A percentile compares a stretch with the other conserved stretches of the same genome.
These are phyloP conservation scores for Aspergillus cavernicola DNA, from an alignment of 495 filamentous ascomycete species.

Conservation along the genomic window DNA sequence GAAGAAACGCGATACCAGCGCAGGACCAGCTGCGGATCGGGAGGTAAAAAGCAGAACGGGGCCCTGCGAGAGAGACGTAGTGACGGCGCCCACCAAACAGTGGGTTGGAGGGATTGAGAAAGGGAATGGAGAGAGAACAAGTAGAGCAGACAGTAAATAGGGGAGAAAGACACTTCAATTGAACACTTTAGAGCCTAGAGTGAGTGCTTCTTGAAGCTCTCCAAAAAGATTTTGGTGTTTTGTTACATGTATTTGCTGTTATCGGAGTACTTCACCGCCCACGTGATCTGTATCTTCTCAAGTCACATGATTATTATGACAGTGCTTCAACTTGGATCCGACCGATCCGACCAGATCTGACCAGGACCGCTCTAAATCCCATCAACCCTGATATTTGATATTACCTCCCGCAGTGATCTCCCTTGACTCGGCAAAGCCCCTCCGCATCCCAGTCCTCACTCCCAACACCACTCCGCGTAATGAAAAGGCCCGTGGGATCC, in stretches of 20 bases:
- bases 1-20: constrained; percentile 29
- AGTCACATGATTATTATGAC: neutral
- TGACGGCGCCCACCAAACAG: constrained; percentile 35
- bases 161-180: neutral
- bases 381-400: too few species aligned
- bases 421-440: constrained; percentile 20
- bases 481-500: constrained; percentile 29
- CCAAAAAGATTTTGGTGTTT: constrained; percentile 1
- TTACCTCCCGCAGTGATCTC: neutral
- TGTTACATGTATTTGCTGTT: constrained; percentile 12
- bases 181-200: neutral
- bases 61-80: constrained; percentile 29
- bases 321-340: too few species aligned
- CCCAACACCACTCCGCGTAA: constrained; percentile 25
- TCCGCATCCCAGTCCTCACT: constrained; percentile 34
- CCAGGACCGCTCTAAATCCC: too few species aligned
- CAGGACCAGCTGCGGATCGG: constrained; percentile 51
- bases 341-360: too few species aligned
- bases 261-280: constrained; percentile 15
- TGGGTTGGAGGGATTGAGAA: constrained; percentile 19
- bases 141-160: neutral
- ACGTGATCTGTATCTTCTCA: constrained; percentile 10
- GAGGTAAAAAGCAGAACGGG: constrained; percentile 34
- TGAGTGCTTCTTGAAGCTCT: neutral
- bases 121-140: neutral